Percentiles rank a stretch among this genome's conserved stretches.
phyloP scores from a whole-genome alignment of 139 green algal genomes.

The Chlorokybus atmophyticus region DNA sequence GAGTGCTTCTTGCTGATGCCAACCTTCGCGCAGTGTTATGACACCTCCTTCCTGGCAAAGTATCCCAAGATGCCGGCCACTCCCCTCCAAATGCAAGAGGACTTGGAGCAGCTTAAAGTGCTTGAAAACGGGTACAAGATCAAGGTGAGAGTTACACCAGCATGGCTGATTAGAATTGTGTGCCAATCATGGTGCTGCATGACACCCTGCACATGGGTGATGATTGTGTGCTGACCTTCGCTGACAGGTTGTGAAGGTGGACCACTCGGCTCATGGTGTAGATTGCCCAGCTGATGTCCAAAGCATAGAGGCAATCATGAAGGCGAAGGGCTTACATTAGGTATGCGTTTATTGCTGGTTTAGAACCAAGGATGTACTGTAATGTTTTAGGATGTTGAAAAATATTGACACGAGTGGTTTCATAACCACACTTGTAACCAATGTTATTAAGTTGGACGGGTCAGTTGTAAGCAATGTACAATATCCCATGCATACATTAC shows the following conservation, averaged over 20 bases:
- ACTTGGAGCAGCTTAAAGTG: conserved; percentile 62
- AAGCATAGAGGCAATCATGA: conserved; percentile 41
- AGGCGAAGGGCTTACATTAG: too few species aligned
- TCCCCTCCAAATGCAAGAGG: conserved; percentile 49
- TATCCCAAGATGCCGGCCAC: conserved; percentile 41
- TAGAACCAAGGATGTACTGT: too few species aligned
- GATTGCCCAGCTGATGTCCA: conserved; percentile 48
- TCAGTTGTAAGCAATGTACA: too few species aligned
- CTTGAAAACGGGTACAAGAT: conserved; percentile 62
- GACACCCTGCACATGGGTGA: background rate
- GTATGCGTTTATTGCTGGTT: too few species aligned
- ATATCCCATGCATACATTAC: too few species aligned
- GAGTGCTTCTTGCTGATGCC: background rate
- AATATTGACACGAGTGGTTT: too few species aligned
- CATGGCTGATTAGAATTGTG: background rate
- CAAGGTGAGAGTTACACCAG: conserved; percentile 29
- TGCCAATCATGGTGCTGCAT: background rate
- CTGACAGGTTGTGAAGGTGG: conserved; percentile 34
- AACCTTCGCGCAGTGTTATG: conserved; percentile 42
- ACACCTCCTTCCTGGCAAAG: conserved; percentile 38
- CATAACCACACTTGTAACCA: too few species aligned
- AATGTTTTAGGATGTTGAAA: too few species aligned
- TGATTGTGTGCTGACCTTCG: background rate
- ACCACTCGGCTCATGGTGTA: conserved; percentile 52
- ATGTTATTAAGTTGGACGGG: too few species aligned